Conservation (phyloP, 2,329 filamentous ascomycete genomes). For the Stachybotrys chlorohalonatus region DNA sequence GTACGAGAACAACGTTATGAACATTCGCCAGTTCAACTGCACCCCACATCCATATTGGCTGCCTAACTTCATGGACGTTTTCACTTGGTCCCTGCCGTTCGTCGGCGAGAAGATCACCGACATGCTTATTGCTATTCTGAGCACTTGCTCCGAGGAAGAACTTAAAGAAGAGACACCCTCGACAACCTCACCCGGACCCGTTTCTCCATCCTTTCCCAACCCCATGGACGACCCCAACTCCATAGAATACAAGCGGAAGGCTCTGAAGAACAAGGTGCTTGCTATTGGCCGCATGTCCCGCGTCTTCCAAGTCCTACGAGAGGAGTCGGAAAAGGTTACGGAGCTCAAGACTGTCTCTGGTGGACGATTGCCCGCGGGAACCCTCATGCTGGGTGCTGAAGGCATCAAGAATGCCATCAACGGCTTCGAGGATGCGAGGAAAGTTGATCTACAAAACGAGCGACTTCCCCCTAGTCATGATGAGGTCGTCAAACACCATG, state of each 20-base stretch:
- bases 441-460: constrained; percentile 96
- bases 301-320: constrained; percentile 95
- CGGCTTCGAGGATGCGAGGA: constrained; percentile 92
- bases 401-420: constrained; percentile 98
- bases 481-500: constrained; percentile 76
- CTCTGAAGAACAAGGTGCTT: constrained; percentile 99
- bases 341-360: constrained; percentile 96
- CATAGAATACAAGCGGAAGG: constrained; percentile 86
- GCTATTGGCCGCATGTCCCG: constrained; percentile 93
- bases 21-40: constrained; percentile 99
- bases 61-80: constrained; percentile 99
- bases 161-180: constrained; percentile 76
- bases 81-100: constrained; percentile 99
- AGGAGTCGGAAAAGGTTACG: constrained; percentile 93
- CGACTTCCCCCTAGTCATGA: constrained; percentile 85
- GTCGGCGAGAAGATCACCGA: constrained; percentile 99
- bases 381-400: constrained; percentile 94
- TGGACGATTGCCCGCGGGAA: constrained; percentile 85
- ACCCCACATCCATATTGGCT: constrained; percentile 99
- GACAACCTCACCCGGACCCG: constrained; percentile 52
- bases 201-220: constrained; percentile 57
- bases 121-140: constrained; percentile 97
- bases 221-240: constrained; percentile 63
- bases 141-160: constrained; percentile 98
- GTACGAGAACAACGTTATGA: constrained; percentile 99